A percentile compares a stretch with the other conserved stretches of the same genome.
Evolutionary conservation across 2,329 filamentous ascomycete species (phyloP).

Genomic region (Lecanicillium sp.): DNA sequence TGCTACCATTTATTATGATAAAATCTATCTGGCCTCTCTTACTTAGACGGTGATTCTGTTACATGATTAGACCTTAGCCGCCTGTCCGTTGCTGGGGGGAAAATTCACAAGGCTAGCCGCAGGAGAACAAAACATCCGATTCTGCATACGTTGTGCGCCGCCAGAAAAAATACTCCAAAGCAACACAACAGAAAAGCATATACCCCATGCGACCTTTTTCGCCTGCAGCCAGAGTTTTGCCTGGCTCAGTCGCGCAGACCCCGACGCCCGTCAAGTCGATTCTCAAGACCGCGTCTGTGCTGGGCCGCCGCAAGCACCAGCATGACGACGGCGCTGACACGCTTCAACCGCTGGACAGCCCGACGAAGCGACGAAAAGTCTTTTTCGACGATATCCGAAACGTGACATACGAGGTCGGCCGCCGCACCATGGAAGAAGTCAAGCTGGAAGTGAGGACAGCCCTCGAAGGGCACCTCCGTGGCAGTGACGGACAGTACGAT

Average conservation of each 20-base stretch:
- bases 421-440: constrained; percentile 47
- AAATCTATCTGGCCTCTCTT: constrained; percentile 3
- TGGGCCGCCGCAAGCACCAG: constrained; percentile 39
- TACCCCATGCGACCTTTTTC: constrained; percentile 30
- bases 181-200: neutral
- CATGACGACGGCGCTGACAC: constrained; percentile 37
- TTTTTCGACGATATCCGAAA: constrained; percentile 54
- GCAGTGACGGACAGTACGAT: constrained; percentile 56
- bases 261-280: constrained; percentile 47
- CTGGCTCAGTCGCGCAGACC: constrained; percentile 27
- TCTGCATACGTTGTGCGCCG: too few relatives aligned
- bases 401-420: constrained; percentile 48
- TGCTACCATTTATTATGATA: constrained; percentile 9
- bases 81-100: constrained; percentile 10
- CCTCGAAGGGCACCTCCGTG: constrained; percentile 50
- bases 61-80: constrained; percentile 13
- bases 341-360: constrained; percentile 34
- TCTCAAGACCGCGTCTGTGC: constrained; percentile 41
- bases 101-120: constrained; percentile 3
- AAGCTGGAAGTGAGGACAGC: constrained; percentile 50
- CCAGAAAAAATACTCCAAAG: neutral
- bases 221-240: constrained; percentile 27
- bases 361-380: constrained; percentile 50
- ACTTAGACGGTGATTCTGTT: neutral
- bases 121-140: neutral